phyloP scores from a whole-genome alignment of 345 rosid species.

The Conringia planisiliqua region DNA sequence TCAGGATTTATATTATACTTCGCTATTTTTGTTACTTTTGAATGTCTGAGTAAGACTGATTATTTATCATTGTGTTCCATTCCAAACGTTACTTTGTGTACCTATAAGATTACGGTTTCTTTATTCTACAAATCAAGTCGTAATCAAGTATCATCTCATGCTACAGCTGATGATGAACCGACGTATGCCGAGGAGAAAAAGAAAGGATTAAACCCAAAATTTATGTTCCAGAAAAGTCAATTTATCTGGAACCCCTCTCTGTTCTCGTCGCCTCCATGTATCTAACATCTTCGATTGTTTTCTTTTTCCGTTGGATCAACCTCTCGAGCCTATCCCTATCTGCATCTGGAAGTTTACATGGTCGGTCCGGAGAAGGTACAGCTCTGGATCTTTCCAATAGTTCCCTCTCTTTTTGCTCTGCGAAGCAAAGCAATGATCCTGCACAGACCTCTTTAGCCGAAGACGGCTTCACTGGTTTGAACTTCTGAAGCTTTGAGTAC shows the following conservation, averaged over 20 bases:
- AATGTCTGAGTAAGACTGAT: background rate
- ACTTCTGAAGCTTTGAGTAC: constrained; percentile 74
- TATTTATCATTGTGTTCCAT: background rate
- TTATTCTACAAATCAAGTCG: constrained; percentile 14
- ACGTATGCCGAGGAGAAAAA: background rate
- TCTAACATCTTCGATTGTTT: constrained; percentile 42
- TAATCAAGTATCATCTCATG: constrained; percentile 11
- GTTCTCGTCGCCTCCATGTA: constrained; percentile 37
- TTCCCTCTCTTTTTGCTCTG: constrained; percentile 51
- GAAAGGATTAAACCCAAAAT: constrained; percentile 5
- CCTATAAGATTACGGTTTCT: background rate
- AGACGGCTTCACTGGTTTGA: constrained; percentile 66
- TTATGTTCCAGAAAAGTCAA: background rate
- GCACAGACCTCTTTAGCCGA: constrained; percentile 62
- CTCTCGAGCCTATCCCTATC: constrained; percentile 30
- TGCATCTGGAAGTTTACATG: constrained; percentile 54
- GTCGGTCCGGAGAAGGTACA: constrained; percentile 44
- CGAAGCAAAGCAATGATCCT: constrained; percentile 78
- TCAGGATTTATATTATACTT: constrained; percentile 8
- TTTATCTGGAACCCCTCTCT: constrained; percentile 13
- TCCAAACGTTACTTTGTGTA: background rate
- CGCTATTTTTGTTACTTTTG: constrained; percentile 7
- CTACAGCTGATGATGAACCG: constrained; percentile 8
- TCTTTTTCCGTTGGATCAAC: constrained; percentile 45
- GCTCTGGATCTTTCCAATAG: constrained; percentile 50